phyloP scores from a whole-genome alignment of 1,284 basidiomycete genomes.

The Trichosporon faecale region DNA sequence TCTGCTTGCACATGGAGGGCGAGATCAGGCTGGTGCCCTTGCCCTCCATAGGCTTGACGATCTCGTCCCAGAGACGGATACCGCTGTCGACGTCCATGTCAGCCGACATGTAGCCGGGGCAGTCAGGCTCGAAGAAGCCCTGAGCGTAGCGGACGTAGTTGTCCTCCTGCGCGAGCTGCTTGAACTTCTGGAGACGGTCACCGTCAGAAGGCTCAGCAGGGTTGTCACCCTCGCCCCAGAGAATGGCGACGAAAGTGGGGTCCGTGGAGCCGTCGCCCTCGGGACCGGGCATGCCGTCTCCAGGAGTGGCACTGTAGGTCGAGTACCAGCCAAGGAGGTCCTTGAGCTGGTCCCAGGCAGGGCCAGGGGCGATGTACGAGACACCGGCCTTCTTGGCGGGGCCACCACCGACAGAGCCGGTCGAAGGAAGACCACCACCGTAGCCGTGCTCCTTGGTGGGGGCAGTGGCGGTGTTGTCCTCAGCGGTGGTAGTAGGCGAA shows the following conservation, averaged over 20 bases:
- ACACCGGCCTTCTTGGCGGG: slow-evolving; percentile 50
- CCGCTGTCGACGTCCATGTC: slow-evolving; percentile 23
- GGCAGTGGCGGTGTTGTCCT: neutral
- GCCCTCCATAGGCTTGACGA: slow-evolving; percentile 39
- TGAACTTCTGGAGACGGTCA: slow-evolving; percentile 40
- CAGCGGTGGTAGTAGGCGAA: neutral
- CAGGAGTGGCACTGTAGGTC: slow-evolving; percentile 3
- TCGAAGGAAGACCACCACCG: slow-evolving; percentile 20
- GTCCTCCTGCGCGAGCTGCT: slow-evolving; percentile 27
- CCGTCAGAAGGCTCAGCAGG: slow-evolving; percentile 36
- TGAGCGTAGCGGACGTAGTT: slow-evolving; percentile 36
- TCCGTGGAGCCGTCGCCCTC: slow-evolving; percentile 29
- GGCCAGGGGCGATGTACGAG: slow-evolving; percentile 29
- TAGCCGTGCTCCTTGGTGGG: neutral
- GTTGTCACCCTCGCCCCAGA: slow-evolving; percentile 48
- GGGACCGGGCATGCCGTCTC: slow-evolving; percentile 8
- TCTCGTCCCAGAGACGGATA: slow-evolving; percentile 43
- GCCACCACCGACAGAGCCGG: slow-evolving; percentile 19
- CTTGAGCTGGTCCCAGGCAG: slow-evolving; percentile 30
- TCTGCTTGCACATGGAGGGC: slow-evolving; percentile 38
- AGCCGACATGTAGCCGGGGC: slow-evolving; percentile 27
- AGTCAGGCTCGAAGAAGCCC: slow-evolving; percentile 53
- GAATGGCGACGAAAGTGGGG: slow-evolving; percentile 38
- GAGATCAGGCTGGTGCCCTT: slow-evolving; percentile 34
- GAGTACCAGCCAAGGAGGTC: slow-evolving; percentile 45